Evolutionary conservation across 2,329 filamentous ascomycete species (phyloP).

Genomic region (Aschersonia sp.): DNA sequence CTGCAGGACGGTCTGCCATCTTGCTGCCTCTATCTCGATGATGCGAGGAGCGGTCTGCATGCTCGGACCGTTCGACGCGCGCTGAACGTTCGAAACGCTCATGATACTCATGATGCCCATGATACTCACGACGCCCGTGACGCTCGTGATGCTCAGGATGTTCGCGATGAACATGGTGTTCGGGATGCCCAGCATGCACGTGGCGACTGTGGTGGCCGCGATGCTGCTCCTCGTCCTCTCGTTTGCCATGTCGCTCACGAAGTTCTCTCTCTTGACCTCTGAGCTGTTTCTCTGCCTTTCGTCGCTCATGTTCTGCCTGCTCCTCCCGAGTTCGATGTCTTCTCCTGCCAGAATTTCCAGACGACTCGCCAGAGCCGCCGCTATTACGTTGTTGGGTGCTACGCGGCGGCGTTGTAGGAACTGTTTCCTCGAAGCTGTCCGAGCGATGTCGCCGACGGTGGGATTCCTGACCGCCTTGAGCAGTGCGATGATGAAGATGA

Average conservation of each 20-base stretch:
- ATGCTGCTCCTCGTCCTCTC: neutral
- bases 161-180: neutral
- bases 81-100: conserved; percentile 2
- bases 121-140: conserved; percentile 10
- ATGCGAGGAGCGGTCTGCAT: conserved; percentile 5
- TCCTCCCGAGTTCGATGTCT: conserved; percentile 30
- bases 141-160: conserved; percentile 10
- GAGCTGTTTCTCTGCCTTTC: conserved; percentile 30
- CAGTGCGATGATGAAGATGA: conserved; percentile 8
- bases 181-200: conserved; percentile 1
- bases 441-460: conserved; percentile 20
- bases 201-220: neutral
- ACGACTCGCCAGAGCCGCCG: conserved; percentile 27
- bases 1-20: conserved; percentile 16
- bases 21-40: conserved; percentile 13
- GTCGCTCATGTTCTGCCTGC: conserved; percentile 33
- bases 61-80: conserved; percentile 3
- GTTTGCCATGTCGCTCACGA: conserved; percentile 5
- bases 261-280: conserved; percentile 14
- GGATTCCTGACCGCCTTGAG: conserved; percentile 7
- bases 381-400: conserved; percentile 31
- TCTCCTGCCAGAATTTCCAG: conserved; percentile 16
- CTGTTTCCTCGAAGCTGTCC: conserved; percentile 21
- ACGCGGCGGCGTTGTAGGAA: conserved; percentile 18
- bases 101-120: neutral